Evolutionary conservation across 208 protist species (phyloP), one percentile per base, ranked within the genome.

Genomic region (Porcisia deanei): DNA sequence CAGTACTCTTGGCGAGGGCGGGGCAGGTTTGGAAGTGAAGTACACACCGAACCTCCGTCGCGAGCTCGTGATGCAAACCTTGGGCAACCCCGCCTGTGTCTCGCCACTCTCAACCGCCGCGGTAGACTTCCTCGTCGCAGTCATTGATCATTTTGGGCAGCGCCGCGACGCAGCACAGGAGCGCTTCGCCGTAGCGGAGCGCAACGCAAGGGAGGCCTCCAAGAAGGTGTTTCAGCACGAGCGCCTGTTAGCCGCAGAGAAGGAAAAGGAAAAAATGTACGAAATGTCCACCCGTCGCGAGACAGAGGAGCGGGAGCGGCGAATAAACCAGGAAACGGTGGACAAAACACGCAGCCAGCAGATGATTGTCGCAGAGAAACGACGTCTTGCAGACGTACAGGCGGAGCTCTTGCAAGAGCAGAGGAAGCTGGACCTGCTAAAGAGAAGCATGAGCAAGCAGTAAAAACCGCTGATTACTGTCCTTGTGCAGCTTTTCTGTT

Each of bases 221-320:
- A 73, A 68, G 58, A 80, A 76, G 52, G 37, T 88, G 37, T 37
- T 63, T 43, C 79, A 86, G 52, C 81, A 78, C 18, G 77, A 87
- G 66, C 47, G 64, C 60, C n/a, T 82, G 34, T 77, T 92, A 9
- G 68, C 73, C 0, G 75, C 71, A 18, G 85, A 86, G 69, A 89
- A 85, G 80, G 90, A 94, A 54, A 88, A 89, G 73, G 82, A 84
- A 57, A 87, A 86, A 43, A 84, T 85, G 74, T 87, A 87, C 74
- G 79, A 80, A 47, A 54, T 75, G n/a, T 81, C 83, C 45, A 58
- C 81, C 25, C 59, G 75, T 6, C 79, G 86, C 49, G 85, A 94
- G 43, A 76, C 80, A 0, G 77, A 84, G 49, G 87, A 92, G 49
- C 89, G 85, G 41, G 78, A 92, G 78, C 80, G 73, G 20, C 88